A percentile compares a stretch with the other conserved stretches of the same genome.
Evolutionary conservation across 2,329 filamentous ascomycete genomes (phyloP).

Genomic region (Coniochaeta ligniaria): DNA sequence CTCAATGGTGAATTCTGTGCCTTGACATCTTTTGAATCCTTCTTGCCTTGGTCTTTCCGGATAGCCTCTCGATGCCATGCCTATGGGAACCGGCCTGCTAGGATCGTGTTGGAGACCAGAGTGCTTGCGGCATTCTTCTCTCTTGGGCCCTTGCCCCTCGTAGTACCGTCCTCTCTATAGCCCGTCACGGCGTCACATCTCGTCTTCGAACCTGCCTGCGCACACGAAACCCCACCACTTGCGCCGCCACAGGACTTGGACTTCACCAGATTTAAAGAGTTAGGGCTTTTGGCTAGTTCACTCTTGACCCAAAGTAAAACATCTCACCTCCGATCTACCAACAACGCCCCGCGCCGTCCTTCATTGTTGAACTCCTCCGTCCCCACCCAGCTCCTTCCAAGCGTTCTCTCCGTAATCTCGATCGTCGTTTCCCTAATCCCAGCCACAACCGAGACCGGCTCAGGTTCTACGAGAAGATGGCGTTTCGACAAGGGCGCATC

Average conservation of each 20-base stretch:
- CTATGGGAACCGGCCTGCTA: background rate
- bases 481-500: background rate
- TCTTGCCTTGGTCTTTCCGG: background rate
- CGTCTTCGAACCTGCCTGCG: background rate
- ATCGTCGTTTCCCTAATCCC: background rate
- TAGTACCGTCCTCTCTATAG: background rate
- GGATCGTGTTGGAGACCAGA: background rate
- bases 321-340: background rate
- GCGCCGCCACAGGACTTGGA: background rate
- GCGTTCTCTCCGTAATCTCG: background rate
- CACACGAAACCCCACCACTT: background rate
- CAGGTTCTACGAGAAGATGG: background rate
- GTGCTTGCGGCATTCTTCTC: background rate
- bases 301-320: no score
- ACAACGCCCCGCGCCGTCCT: background rate
- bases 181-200: background rate
- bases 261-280: background rate
- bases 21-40: background rate
- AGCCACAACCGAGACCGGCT: background rate
- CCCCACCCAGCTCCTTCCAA: background rate
- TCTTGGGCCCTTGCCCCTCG: background rate
- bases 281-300: background rate
- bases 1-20: background rate
- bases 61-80: background rate
- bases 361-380: background rate